These are phyloP conservation scores for Mortierella sp. DNA, from an alignment of 371 early-diverging fungal genomes.

Conservation along the genomic window DNA sequence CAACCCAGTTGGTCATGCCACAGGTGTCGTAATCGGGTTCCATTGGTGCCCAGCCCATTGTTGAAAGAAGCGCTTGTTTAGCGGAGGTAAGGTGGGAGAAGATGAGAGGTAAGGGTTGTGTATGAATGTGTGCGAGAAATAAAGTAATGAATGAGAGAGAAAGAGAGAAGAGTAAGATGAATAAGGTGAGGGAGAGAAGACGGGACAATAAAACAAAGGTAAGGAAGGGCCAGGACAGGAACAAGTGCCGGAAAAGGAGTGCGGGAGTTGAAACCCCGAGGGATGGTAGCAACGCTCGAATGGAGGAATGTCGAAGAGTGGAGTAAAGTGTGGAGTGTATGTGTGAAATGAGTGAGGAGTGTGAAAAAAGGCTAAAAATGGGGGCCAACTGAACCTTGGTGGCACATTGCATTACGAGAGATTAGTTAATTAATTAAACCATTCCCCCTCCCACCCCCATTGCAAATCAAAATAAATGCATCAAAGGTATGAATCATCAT, in stretches of 20 bases:
- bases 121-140: background rate
- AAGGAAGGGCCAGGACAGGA: conserved; percentile 6
- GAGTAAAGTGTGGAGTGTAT: no score
- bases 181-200: background rate
- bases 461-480: no score
- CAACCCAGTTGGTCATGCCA: conserved; percentile 56
- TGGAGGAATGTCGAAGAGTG: background rate
- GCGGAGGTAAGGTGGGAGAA: background rate
- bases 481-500: no score
- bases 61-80: conserved; percentile 13
- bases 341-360: no score
- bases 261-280: background rate
- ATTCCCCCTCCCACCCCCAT: no score
- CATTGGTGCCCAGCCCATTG: conserved; percentile 55
- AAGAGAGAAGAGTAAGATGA: background rate
- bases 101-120: background rate
- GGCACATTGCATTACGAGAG: no score
- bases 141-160: background rate
- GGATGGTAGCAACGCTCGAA: background rate
- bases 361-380: no score
- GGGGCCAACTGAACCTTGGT: no score
- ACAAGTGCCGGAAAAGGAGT: conserved; percentile 10
- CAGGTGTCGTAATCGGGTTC: conserved; percentile 40
- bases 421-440: no score
- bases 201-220: background rate